Conservation (phyloP, 495 filamentous ascomycete genomes). For the Aspergillus ostianus region DNA sequence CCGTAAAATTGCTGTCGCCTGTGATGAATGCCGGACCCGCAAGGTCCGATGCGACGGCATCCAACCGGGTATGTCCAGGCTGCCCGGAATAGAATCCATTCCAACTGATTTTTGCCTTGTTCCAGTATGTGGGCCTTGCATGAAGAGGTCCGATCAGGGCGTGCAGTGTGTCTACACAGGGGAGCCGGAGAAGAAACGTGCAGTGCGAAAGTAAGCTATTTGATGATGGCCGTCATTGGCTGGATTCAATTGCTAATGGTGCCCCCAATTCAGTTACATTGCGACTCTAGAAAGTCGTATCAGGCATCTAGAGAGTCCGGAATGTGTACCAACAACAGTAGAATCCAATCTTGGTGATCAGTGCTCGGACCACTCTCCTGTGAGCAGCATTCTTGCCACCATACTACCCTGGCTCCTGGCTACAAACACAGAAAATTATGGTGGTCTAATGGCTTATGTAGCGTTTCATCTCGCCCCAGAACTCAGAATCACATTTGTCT, state of each 20-base stretch:
- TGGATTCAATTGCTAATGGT: neutral
- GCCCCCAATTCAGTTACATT: constrained; percentile 23
- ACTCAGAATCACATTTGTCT: constrained; percentile 7
- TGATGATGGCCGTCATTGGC: neutral
- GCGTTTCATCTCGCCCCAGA: constrained; percentile 4
- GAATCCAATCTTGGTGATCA: neutral
- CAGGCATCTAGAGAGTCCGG: constrained; percentile 28
- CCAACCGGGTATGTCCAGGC: constrained; percentile 30
- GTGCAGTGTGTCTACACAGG: constrained; percentile 32
- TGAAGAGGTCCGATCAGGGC: constrained; percentile 20
- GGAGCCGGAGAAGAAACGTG: constrained; percentile 34
- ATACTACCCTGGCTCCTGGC: neutral
- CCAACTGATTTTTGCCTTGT: constrained; percentile 9
- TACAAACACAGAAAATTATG: neutral
- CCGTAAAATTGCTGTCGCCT: constrained; percentile 37
- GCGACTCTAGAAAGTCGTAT: constrained; percentile 29
- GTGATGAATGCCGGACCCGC: constrained; percentile 37
- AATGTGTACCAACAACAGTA: neutral
- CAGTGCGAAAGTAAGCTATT: constrained; percentile 22
- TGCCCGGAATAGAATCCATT: constrained; percentile 20
- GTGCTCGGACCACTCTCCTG: constrained; percentile 14
- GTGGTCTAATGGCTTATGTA: neutral
- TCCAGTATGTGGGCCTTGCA: constrained; percentile 39
- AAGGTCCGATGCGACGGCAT: constrained; percentile 41
- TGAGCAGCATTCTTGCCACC: constrained; percentile 8